These are phyloP conservation scores for Ceriops tagal DNA, from an alignment of 345 rosid species.

Conservation along the genomic window DNA sequence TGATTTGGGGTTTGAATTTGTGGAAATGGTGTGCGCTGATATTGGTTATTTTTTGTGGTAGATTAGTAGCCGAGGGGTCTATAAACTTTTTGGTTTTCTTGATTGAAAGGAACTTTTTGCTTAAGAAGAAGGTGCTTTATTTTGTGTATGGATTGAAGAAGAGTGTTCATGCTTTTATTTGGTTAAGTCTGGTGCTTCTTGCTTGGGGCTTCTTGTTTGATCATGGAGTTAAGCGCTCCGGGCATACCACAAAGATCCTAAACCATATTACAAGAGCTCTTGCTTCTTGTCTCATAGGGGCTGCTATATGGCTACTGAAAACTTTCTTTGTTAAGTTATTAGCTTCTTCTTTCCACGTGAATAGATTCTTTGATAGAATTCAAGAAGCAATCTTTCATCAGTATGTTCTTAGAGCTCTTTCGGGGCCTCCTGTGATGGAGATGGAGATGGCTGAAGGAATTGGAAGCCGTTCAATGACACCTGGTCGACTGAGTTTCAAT, in stretches of 20 bases:
- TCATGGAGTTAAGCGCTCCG: slow-evolving; percentile 40
- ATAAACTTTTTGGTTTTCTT: slow-evolving; percentile 45
- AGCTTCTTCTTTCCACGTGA: slow-evolving; percentile 52
- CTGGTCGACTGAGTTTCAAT: slow-evolving; percentile 49
- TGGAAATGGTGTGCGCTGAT: slow-evolving; percentile 62
- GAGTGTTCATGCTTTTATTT: slow-evolving; percentile 48
- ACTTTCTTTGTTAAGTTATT: slow-evolving; percentile 47
- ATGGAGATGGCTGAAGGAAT: slow-evolving; percentile 42
- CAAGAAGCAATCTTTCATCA: slow-evolving; percentile 66
- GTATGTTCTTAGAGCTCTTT: slow-evolving; percentile 46
- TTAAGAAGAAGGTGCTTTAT: slow-evolving; percentile 60
- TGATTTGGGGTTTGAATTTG: slow-evolving; percentile 40
- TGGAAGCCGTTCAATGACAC: slow-evolving; percentile 11
- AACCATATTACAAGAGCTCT: slow-evolving; percentile 41
- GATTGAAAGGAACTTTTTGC: slow-evolving; percentile 53
- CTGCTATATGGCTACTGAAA: slow-evolving; percentile 52
- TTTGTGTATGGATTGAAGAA: slow-evolving; percentile 52
- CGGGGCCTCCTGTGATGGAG: slow-evolving; percentile 61
- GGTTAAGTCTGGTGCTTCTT: slow-evolving; percentile 46
- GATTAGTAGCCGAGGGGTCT: slow-evolving; percentile 47
- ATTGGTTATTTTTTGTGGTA: slow-evolving; percentile 46
- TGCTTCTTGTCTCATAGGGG: slow-evolving; percentile 39
- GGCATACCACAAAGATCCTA: slow-evolving; percentile 30
- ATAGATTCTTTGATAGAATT: slow-evolving; percentile 58
- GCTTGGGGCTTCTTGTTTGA: slow-evolving; percentile 54